Percentiles rank a stretch among this genome's conserved stretches.
These are phyloP conservation scores for Exophiala dermatitidis DNA, from an alignment of 2,329 filamentous ascomycete genomes.

Conservation along the genomic window DNA sequence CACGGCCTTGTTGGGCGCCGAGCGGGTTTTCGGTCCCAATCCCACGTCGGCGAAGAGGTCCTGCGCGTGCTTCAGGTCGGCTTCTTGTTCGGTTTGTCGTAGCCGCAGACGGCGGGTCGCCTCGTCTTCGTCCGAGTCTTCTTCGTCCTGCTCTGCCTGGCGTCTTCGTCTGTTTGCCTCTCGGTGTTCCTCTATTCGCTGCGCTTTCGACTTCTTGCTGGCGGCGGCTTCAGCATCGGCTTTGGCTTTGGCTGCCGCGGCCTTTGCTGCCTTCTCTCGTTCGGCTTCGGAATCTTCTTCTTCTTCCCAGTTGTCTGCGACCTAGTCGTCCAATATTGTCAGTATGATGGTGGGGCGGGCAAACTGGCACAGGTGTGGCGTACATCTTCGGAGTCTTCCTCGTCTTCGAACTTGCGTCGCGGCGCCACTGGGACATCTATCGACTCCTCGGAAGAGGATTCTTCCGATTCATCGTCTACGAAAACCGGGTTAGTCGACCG, in stretches of 20 bases:
- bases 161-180: constrained; percentile 54
- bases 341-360: constrained; percentile 2
- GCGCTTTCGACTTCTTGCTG: constrained; percentile 80
- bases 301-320: constrained; percentile 94
- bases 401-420: constrained; percentile 78
- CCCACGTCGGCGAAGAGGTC: constrained; percentile 77
- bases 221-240: constrained; percentile 81
- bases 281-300: constrained; percentile 95
- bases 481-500: constrained; percentile 1
- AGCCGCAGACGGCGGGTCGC: constrained; percentile 67
- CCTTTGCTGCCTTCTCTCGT: constrained; percentile 88
- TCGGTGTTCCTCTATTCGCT: constrained; percentile 76
- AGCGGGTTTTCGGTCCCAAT: constrained; percentile 63
- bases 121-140: constrained; percentile 62
- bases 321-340: constrained; percentile 43
- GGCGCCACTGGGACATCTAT: constrained; percentile 30
- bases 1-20: constrained; percentile 55
- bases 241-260: constrained; percentile 76
- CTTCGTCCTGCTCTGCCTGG: constrained; percentile 51
- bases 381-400: constrained; percentile 79
- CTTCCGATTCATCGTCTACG: constrained; percentile 43
- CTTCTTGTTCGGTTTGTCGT: constrained; percentile 72
- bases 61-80: constrained; percentile 81
- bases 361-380: constrained; percentile 24
- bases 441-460: constrained; percentile 31